Evolutionary conservation across 2,329 filamentous ascomycete species (phyloP).

Genomic region (Neurospora sp.): DNA sequence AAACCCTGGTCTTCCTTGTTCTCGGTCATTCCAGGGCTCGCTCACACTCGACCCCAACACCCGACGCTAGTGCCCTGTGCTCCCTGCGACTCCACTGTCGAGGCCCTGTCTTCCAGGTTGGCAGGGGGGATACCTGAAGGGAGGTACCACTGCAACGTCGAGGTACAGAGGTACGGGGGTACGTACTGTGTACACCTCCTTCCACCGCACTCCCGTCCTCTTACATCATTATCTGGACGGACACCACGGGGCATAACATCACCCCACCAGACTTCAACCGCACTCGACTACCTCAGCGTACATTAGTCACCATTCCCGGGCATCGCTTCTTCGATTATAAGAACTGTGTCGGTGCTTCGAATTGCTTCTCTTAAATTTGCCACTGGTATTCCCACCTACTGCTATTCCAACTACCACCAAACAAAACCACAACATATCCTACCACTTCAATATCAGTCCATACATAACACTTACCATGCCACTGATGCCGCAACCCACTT

Average conservation of each 20-base stretch:
- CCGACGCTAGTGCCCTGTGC: neutral
- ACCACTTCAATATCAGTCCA: neutral
- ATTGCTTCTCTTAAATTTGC: neutral
- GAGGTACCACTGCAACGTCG: neutral
- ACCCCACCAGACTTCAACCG: neutral
- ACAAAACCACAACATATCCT: neutral
- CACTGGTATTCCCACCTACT: neutral
- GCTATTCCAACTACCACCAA: neutral
- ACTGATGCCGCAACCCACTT: neutral
- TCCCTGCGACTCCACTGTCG: neutral
- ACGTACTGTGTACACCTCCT: neutral
- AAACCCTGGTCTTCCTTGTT: neutral
- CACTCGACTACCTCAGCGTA: neutral
- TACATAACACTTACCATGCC: neutral
- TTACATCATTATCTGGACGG: neutral
- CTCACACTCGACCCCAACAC: neutral
- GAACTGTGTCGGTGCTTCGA: neutral
- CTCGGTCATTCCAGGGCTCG: neutral
- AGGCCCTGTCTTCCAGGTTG: neutral
- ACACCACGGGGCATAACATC: neutral
- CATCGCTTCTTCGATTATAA: neutral
- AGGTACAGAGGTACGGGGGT: neutral
- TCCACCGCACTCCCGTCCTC: neutral
- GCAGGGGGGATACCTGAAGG: neutral
- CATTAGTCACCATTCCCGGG: neutral